Base-by-base conservation (phyloP, 345 rosid species). In the Citrus australasica region DNA sequence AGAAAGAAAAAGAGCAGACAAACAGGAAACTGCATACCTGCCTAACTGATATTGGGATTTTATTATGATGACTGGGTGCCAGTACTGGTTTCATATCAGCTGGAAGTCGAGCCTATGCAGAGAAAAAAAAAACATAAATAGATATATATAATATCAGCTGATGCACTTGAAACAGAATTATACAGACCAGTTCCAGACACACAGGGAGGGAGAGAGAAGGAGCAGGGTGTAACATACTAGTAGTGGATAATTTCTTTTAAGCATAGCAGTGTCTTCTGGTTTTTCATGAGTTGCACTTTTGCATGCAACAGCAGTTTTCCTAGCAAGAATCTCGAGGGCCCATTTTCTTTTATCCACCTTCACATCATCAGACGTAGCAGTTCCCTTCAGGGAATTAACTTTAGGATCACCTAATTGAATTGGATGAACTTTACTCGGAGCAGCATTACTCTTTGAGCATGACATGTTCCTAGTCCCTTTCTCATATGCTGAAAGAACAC, bases 261-360 rank as follows among this genome's bases (percentile, higher is more conserved):
- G 88, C 69, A 79, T 82, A 4, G 88, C 92, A 83, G 73, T 83
- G 74, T 87, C 93, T 84, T 89, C 94, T 80, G 84, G 88, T 71
- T 79, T 81, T 40, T 86, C 94, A 78, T 84, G 76, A 37, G 83
- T 74, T 79, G 88, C 86, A 87, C 61, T 84, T 83, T 83, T 88
- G 79, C 83, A 81, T 60, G 85, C 86, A 79, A 85, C 87, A 71
- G 93, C 91, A 81, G 79, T 91, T 88, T 92, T 96, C 77, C 99
- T 88, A 14, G 99, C 98, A 85, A 96, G 99, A 80, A 96, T 90
- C 85, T 92, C 91, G 82, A 92, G 78, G 66, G 99, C 99, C 97
- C 94, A 94, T 83, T 94, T 94, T 78, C 94, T 91, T 88, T 91
- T 94, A 87, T 96, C 99, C 75, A 80, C 77, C 86, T 89, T 96